Evolutionary conservation across 1,284 basidiomycete genomes (phyloP).

Genomic region (Pyrrhoderma noxium): DNA sequence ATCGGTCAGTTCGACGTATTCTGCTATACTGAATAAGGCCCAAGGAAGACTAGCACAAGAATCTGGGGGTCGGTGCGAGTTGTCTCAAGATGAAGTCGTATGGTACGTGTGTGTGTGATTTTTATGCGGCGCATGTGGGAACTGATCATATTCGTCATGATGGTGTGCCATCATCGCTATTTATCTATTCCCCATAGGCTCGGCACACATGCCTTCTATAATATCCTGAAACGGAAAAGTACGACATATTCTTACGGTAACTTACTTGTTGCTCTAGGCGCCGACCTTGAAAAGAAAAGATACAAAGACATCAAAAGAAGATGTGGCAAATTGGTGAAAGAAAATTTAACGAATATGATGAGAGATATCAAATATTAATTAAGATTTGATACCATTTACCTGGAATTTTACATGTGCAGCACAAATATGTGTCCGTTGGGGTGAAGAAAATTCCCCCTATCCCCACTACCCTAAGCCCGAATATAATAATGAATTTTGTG

Average conservation of each 20-base stretch:
- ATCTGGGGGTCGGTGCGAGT: constrained; percentile 31
- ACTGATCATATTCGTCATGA: too few relatives aligned
- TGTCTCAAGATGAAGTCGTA: constrained; percentile 46
- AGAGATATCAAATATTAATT: constrained; percentile 15
- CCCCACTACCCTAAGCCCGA: too few relatives aligned
- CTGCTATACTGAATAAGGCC: constrained; percentile 43
- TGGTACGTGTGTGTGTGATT: too few relatives aligned
- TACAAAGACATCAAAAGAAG: constrained; percentile 35
- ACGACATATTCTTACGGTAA: constrained; percentile 35
- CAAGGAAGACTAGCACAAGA: constrained; percentile 36
- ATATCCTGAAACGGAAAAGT: constrained; percentile 52
- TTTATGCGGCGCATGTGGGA: too few relatives aligned
- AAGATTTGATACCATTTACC: too few relatives aligned
- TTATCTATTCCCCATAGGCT: too few relatives aligned
- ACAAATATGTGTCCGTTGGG: too few relatives aligned
- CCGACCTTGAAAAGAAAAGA: constrained; percentile 42
- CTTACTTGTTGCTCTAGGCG: constrained; percentile 41
- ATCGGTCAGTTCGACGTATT: constrained; percentile 49
- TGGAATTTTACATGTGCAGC: too few relatives aligned
- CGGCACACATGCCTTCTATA: constrained; percentile 70
- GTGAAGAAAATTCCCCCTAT: too few relatives aligned
- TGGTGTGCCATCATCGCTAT: too few relatives aligned
- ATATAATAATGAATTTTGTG: too few relatives aligned
- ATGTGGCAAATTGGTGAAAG: constrained; percentile 42
- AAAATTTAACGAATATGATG: constrained; percentile 33